Evolutionary conservation across 345 rosid genomes (phyloP).

Genomic region (Orychophragmus violaceus): DNA sequence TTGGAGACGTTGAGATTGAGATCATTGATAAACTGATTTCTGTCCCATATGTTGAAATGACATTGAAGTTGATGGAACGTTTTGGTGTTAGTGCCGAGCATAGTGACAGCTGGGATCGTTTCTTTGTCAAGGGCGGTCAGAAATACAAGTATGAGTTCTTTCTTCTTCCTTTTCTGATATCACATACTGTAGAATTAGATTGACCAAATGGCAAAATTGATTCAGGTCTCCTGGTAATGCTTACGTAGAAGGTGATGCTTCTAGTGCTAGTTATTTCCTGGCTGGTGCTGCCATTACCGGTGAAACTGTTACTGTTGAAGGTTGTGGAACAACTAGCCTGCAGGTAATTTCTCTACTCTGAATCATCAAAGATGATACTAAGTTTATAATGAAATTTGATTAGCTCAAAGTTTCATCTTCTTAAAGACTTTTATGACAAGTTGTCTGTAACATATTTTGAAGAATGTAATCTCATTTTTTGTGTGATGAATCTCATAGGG

Average conservation of each 20-base stretch:
- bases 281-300: conserved; percentile 95
- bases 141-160: conserved; percentile 63
- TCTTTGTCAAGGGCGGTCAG: conserved; percentile 74
- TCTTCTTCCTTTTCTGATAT: background rate
- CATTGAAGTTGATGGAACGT: conserved; percentile 89
- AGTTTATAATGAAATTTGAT: background rate
- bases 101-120: conserved; percentile 78
- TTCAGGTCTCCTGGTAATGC: conserved; percentile 84
- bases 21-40: conserved; percentile 83
- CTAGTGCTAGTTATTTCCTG: conserved; percentile 97
- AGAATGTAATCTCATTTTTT: background rate
- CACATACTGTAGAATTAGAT: background rate
- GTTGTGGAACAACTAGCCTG: conserved; percentile 88
- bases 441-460: background rate
- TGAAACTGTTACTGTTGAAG: too few relatives aligned
- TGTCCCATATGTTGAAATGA: conserved; percentile 96
- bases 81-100: conserved; percentile 73
- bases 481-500: conserved; percentile 41
- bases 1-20: conserved; percentile 86
- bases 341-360: conserved; percentile 44
- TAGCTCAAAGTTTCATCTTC: background rate
- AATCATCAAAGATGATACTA: background rate
- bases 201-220: conserved; percentile 20
- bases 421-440: background rate
- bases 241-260: conserved; percentile 96